phyloP scores from a whole-genome alignment of 495 filamentous ascomycete genomes.

The Penicillium subrubescens region DNA sequence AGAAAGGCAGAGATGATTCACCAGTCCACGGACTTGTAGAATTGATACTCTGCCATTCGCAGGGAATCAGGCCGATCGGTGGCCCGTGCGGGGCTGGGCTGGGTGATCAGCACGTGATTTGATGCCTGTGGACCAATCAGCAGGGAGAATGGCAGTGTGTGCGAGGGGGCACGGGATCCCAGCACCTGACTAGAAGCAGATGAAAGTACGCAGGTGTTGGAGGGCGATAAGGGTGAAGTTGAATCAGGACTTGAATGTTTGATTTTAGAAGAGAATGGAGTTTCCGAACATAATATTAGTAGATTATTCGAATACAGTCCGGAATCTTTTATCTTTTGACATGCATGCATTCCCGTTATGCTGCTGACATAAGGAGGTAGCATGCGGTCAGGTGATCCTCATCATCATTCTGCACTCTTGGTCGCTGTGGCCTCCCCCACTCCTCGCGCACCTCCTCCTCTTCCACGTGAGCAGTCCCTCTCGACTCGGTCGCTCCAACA shows the following conservation, averaged over 20 bases:
- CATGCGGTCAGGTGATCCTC: slow-evolving; percentile 38
- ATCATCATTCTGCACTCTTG: slow-evolving; percentile 24
- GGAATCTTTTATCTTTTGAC: not conserved
- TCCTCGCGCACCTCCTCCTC: slow-evolving; percentile 25
- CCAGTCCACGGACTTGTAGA: not conserved
- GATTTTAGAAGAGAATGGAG: not conserved
- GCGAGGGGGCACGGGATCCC: slow-evolving; percentile 47
- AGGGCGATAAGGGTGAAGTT: not conserved
- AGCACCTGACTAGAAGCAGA: slow-evolving; percentile 40
- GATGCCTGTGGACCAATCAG: slow-evolving; percentile 35
- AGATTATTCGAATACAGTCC: not conserved
- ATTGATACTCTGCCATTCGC: too few relatives aligned
- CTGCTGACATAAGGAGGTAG: slow-evolving; percentile 9
- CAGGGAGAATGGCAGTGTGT: slow-evolving; percentile 4
- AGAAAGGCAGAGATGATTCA: not conserved
- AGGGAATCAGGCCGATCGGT: slow-evolving; percentile 3
- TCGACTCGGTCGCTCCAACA: slow-evolving; percentile 39
- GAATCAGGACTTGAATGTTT: not conserved
- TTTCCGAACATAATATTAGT: not conserved
- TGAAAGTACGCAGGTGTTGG: not conserved
- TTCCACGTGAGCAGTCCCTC: slow-evolving; percentile 52
- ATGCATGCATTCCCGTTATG: not conserved
- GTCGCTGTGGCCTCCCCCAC: slow-evolving; percentile 27
- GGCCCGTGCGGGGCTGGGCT: slow-evolving; percentile 15
- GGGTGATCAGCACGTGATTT: slow-evolving; percentile 19